Conservation (phyloP, 371 early-diverging fungal genomes). For the Coemansia sp. region DNA sequence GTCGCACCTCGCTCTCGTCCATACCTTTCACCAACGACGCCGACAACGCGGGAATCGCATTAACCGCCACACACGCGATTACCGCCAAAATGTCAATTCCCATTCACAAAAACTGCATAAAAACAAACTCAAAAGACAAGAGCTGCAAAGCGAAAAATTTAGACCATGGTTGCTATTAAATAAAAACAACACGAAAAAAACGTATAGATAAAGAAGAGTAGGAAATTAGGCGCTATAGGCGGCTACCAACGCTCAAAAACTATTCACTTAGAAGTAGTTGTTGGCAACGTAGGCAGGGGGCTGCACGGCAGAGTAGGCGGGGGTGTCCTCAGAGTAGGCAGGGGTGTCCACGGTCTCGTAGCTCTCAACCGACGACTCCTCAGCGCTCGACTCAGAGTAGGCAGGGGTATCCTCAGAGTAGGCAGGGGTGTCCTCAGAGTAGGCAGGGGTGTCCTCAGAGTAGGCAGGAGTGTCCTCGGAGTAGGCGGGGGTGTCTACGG, state of each 20-base stretch:
- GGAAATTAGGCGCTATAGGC: conserved; percentile 30
- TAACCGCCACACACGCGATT: conserved; percentile 28
- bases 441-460: not conserved
- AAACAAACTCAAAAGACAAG: not conserved
- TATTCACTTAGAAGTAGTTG: conserved; percentile 35
- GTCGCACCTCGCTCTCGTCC: not conserved
- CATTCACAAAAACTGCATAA: not conserved
- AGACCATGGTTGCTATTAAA: not conserved
- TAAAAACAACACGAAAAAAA: conserved; percentile 5
- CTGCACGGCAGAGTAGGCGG: conserved; percentile 13
- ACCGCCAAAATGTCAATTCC: conserved; percentile 9
- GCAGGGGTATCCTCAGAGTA: too few relatives aligned
- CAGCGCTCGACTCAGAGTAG: not conserved
- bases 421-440: not conserved
- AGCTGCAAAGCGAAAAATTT: not conserved
- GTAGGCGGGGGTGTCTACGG: too few relatives aligned
- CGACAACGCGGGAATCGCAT: conserved; percentile 29
- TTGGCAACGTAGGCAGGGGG: conserved; percentile 22
- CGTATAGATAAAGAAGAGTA: not conserved
- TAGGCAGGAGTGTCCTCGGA: conserved; percentile 1
- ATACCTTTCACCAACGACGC: not conserved
- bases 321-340: conserved; percentile 9
- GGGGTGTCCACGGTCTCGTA: conserved; percentile 9
- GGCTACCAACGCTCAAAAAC: not conserved
- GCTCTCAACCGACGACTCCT: conserved; percentile 8